Percentiles rank a stretch among this genome's conserved stretches.
phyloP scores from a whole-genome alignment of 2,329 filamentous ascomycete species.

The Uncinocarpus reesii region DNA sequence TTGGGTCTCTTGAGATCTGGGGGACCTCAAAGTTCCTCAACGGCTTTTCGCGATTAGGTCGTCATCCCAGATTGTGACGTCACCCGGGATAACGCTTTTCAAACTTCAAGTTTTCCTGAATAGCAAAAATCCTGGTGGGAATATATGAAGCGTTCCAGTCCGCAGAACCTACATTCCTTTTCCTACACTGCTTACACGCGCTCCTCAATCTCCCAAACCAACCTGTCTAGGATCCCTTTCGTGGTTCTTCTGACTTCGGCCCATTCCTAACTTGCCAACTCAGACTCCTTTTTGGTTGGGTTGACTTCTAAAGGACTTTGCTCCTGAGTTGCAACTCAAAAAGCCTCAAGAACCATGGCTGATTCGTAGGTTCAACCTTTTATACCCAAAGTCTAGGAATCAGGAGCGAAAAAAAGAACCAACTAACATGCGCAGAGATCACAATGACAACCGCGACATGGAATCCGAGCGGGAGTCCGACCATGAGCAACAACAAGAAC shows the following conservation, averaged over 20 bases:
- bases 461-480: slow-evolving; percentile 2
- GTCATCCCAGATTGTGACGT: neutral
- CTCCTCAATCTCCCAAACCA: neutral
- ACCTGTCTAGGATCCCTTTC: neutral
- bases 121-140: neutral
- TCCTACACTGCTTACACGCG: no score
- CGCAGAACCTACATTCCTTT: neutral
- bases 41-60: no score
- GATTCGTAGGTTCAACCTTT: slow-evolving; percentile 12
- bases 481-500: neutral
- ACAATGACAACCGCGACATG: slow-evolving; percentile 6
- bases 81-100: neutral
- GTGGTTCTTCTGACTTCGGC: slow-evolving; percentile 5
- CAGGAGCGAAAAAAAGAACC: neutral
- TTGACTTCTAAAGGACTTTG: no score
- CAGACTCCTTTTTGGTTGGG: no score
- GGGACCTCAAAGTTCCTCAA: no score
- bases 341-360: slow-evolving; percentile 4
- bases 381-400: no score
- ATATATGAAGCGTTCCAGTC: slow-evolving; percentile 4
- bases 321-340: neutral
- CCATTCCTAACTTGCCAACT: neutral
- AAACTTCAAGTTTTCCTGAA: slow-evolving; percentile 6
- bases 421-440: neutral
- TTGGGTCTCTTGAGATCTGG: no score